Evolutionary conservation across 257 asterid species (phyloP).

Genomic region (Solanum tacnaense): DNA sequence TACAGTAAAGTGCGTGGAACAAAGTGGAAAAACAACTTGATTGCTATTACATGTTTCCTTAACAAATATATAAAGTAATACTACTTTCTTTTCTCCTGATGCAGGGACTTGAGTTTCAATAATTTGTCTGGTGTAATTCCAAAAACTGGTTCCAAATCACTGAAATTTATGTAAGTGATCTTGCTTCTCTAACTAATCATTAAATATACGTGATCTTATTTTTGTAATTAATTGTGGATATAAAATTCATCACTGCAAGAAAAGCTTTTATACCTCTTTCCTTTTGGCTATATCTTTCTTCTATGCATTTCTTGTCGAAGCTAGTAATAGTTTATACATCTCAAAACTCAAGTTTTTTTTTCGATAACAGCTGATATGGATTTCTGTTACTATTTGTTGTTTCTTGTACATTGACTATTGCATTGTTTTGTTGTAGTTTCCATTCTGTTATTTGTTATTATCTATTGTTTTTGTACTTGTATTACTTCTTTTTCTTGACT

Average conservation of each 20-base stretch:
- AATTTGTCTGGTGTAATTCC: not conserved
- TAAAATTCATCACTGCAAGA: not conserved
- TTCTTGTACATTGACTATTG: not conserved
- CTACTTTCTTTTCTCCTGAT: not conserved
- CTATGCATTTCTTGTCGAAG: not conserved
- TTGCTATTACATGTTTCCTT: not conserved
- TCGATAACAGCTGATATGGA: not conserved
- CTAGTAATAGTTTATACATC: not conserved
- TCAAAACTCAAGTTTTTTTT: not conserved
- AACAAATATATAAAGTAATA: not conserved
- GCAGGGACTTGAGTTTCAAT: constrained; percentile 5
- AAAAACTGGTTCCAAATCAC: not conserved
- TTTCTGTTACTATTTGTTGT: not conserved
- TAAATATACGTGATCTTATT: not conserved
- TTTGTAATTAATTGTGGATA: not conserved
- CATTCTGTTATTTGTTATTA: not conserved
- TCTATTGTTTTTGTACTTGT: not conserved
- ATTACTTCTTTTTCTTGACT: not conserved
- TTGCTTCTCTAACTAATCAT: not conserved
- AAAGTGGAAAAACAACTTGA: not conserved
- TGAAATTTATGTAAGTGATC: not conserved
- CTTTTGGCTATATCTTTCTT: not conserved
- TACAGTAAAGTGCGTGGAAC: not conserved
- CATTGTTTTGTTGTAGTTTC: not conserved
- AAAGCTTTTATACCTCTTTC: not conserved